These are phyloP conservation scores for Tuber indicum DNA, from an alignment of 495 filamentous ascomycete species.

Conservation along the genomic window DNA sequence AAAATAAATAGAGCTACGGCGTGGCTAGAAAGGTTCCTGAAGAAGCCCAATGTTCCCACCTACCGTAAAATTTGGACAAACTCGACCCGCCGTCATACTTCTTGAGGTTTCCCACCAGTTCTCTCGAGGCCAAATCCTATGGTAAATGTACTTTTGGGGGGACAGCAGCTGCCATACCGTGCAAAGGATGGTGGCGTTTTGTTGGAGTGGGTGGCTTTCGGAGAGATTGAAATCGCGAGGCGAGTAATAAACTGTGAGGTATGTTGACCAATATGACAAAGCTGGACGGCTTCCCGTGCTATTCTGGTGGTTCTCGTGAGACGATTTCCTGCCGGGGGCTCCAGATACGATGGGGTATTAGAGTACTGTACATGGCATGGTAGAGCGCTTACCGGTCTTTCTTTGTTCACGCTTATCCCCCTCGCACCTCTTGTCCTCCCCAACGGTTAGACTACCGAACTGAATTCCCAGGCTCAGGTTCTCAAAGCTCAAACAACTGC, in stretches of 20 bases:
- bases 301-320: not conserved
- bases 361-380: not conserved
- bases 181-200: no score
- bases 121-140: no score
- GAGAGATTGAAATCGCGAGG: not conserved
- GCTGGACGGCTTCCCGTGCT: not conserved
- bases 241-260: not conserved
- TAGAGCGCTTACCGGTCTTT: not conserved
- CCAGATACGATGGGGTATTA: not conserved
- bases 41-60: not conserved
- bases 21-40: not conserved
- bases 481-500: not conserved
- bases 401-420: not conserved
- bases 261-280: not conserved
- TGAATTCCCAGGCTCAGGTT: not conserved
- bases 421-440: not conserved
- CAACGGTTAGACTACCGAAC: not conserved
- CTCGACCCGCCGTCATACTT: no score
- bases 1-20: not conserved
- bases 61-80: not conserved
- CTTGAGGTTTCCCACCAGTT: no score
- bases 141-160: no score
- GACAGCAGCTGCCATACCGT: no score
- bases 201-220: not conserved
- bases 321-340: not conserved